Base-by-base conservation (phyloP, 176 grass and related monocot genomes). In the Avena insularis region DNA sequence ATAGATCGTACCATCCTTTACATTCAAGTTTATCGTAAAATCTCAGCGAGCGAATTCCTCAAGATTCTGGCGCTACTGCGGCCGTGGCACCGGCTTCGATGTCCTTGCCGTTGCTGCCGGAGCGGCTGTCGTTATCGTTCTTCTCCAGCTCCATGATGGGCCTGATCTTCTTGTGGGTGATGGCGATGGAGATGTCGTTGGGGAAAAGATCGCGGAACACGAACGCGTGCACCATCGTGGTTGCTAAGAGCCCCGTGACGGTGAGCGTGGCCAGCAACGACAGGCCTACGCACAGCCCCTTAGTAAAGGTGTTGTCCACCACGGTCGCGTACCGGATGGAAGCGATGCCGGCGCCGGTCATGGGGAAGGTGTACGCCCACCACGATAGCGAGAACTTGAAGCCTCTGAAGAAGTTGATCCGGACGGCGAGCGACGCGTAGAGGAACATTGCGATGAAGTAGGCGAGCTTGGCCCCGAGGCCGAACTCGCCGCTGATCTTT, bases 281-380 rank as follows among this genome's bases (percentile, higher is more conserved):
- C 3, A 98, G 89, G 29, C 29, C 88, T 4, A 95, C 67, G 50
- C 89, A 90, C 5, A 98, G 78, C 25, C 54, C 58, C 79, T 87
- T 84, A 33, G 90, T 98, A 82, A 98, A 87, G 1, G 36, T 0
- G 38, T 92, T 93, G 84, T 86, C 83, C 55, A 95, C 95, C 71
- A 89, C 95, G 5, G 76, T 79, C 8, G 93, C 85, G 88, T 98
- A 98, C 2, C 84, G 86, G 38, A 98, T 93, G 13, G 93, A 92
- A 0, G 95, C 95, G 43, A 93, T 89, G 31, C 93, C 86, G 12
- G 93, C 95, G 47, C 93, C 88, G 6, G 95, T 95, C 93, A 98
- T 98, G 4, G 95, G 95, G 62, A 92, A 95, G 55, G 95, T 98
- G 81, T 98, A 98, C 0, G 93, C 95, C 95, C 95, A 98, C 95